Evolutionary conservation across 805 yeast species (phyloP).

Genomic region (Clavispora phyllophila): DNA sequence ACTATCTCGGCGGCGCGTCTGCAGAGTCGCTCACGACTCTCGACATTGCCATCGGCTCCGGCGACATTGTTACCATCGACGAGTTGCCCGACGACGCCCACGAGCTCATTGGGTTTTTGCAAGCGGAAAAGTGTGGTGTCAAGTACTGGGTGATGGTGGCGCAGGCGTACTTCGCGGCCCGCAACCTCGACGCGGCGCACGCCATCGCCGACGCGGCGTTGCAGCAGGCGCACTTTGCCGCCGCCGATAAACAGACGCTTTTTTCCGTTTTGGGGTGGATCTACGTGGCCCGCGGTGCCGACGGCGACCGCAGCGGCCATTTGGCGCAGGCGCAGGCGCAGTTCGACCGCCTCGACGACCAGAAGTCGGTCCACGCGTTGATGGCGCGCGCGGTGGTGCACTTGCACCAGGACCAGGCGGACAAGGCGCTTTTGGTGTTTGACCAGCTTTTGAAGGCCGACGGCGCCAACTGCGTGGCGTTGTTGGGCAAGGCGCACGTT

Average conservation of each 20-base stretch:
- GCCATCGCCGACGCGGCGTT: conserved; percentile 61
- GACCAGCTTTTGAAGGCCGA: conserved; percentile 55
- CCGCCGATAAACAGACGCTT: conserved; percentile 45
- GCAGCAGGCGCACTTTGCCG: conserved; percentile 30
- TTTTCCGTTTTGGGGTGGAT: conserved; percentile 73
- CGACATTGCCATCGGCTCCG: conserved; percentile 71
- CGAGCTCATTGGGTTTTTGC: conserved; percentile 72
- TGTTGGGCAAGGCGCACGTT: conserved; percentile 80
- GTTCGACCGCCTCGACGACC: conserved; percentile 11
- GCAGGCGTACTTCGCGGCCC: conserved; percentile 66
- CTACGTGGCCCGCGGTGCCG: conserved; percentile 37
- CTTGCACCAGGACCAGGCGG: conserved; percentile 56
- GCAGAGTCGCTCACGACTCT: conserved; percentile 27
- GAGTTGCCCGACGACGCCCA: conserved; percentile 89
- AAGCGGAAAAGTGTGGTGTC: conserved; percentile 70
- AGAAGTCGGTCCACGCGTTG: conserved; percentile 35
- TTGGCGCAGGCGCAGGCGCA: conserved; percentile 21
- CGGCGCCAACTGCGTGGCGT: conserved; percentile 65
- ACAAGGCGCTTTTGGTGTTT: conserved; percentile 64
- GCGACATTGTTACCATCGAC: conserved; percentile 78
- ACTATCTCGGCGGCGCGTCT: conserved; percentile 30
- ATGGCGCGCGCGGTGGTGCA: conserved; percentile 66
- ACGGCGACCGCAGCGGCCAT: conserved; percentile 23
- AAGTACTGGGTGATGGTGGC: conserved; percentile 86
- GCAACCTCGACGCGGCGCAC: conserved; percentile 55